Base-by-base conservation (phyloP, 2,329 filamentous ascomycete genomes). In the Massarina eburnea region DNA sequence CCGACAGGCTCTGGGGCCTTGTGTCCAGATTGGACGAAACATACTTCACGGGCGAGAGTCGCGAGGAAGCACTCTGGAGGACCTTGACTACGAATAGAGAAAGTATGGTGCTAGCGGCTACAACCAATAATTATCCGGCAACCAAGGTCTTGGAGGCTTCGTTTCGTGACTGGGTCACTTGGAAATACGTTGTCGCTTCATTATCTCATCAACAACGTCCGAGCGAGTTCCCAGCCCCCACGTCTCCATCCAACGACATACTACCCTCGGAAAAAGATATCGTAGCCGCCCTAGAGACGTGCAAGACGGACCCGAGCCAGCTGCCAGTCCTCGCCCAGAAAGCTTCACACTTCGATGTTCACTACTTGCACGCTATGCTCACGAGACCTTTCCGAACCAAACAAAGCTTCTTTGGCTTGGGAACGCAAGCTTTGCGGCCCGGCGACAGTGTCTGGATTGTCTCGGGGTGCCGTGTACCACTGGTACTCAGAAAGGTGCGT, bases 401-500 rank as follows among this genome's bases (percentile, higher is more conserved):
- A 20, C 20, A 48, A 14, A 47, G 49, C 15, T 49, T 48, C 17
- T 47, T 60, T 15, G 51, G 55, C 5, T 45, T 60, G 8, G 51
- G 46, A 4, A 48, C 53, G 15, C 49, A 52, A 26, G 51, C 49
- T 27, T 20, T 60, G 27, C 33, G 46, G 3, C 33, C 49, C 35
- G 46, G 37, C 12, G 53, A 57, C 15, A 43, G 39, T 19, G 37
- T 57, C 14, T 57, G 51, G 51, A 40, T 57, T 17, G 47, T 49
- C 14, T 41, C 52, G 21, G 52, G 57, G 5, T 55, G 46, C 29
- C 49, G 46, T 8, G 48, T 58, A n/a, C 53, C 54, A 9, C 20
- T 60, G 34, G 46, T 57, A 2, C 20, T 58, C 7, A 49, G 51
- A 18, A 44, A 35, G 3, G n/a, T 47, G 12, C n/a, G n/a, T n/a